A percentile compares a stretch with the other conserved stretches of the same genome.
These are phyloP conservation scores for Peronosclerospora sorghi DNA, from an alignment of 352 stramenopile genomes.

Conservation along the genomic window DNA sequence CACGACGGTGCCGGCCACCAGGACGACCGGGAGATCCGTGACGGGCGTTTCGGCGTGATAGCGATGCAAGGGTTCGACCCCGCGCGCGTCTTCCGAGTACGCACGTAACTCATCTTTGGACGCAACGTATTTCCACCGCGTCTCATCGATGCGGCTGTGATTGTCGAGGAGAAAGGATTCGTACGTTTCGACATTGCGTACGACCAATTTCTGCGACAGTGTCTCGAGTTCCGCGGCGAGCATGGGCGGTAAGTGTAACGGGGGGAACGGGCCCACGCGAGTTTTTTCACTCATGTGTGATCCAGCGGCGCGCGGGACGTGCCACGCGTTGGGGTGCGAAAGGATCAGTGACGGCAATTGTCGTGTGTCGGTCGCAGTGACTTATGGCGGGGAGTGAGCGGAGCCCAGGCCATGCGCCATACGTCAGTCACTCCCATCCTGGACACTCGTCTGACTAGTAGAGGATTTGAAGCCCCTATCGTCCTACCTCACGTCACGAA, in stretches of 20 bases:
- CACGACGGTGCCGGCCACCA: slow-evolving; percentile 21
- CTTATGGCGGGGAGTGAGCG: slow-evolving; percentile 4
- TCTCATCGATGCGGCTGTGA: slow-evolving; percentile 18
- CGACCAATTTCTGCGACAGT: slow-evolving; percentile 19
- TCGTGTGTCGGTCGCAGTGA: background rate
- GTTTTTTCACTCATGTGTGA: slow-evolving; percentile 13
- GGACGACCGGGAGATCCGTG: slow-evolving; percentile 17
- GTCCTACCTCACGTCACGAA: too few species aligned
- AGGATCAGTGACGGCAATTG: slow-evolving; percentile 15
- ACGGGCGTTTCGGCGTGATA: slow-evolving; percentile 9
- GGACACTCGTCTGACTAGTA: slow-evolving; percentile 4
- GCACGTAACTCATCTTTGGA: slow-evolving; percentile 17
- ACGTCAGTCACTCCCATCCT: slow-evolving; percentile 25
- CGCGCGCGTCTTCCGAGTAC: slow-evolving; percentile 9
- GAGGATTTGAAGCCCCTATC: too few species aligned
- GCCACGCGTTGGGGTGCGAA: slow-evolving; percentile 4
- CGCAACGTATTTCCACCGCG: slow-evolving; percentile 21
- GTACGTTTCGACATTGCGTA: slow-evolving; percentile 16
- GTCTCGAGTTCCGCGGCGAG: slow-evolving; percentile 10
- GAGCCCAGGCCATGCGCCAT: slow-evolving; percentile 18
- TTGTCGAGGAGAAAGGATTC: slow-evolving; percentile 25
- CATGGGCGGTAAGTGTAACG: slow-evolving; percentile 19
- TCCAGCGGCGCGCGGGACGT: background rate
- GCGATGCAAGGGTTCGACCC: background rate
- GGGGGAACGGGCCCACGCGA: slow-evolving; percentile 22